Conservation (phyloP, 164 flowering plant species). For the Echeveria elegans region DNA sequence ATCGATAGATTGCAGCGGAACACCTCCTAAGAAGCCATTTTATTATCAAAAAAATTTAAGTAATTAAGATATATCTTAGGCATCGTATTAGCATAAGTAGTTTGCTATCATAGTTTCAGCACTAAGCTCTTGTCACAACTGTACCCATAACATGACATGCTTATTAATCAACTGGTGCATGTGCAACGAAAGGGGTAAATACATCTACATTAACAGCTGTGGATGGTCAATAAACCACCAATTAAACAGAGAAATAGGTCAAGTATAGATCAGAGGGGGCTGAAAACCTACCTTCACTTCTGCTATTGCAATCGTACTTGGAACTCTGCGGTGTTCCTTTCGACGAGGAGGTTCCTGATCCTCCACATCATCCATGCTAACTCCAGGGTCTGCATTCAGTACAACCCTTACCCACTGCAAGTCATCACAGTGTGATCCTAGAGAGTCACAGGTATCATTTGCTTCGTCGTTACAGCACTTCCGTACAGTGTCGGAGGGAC, state of each 20-base stretch:
- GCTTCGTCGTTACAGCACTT: slow-evolving; percentile 10
- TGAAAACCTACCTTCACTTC: slow-evolving; percentile 79
- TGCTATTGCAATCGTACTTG: slow-evolving; percentile 93
- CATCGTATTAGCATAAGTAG: too few relatives aligned
- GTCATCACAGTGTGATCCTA: slow-evolving; percentile 23
- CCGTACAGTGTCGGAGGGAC: slow-evolving; percentile 7
- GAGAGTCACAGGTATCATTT: slow-evolving; percentile 5
- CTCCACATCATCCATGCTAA: slow-evolving; percentile 79
- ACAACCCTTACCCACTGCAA: slow-evolving; percentile 77
- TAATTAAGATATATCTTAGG: slow-evolving; percentile 1
- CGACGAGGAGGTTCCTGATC: slow-evolving; percentile 58
- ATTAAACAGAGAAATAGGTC: neutral
- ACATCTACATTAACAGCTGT: neutral
- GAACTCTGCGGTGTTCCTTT: slow-evolving; percentile 96
- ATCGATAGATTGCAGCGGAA: neutral
- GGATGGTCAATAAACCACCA: neutral
- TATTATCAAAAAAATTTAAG: neutral
- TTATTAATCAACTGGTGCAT: neutral
- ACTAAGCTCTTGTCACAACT: neutral
- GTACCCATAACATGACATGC: neutral
- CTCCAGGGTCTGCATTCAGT: slow-evolving; percentile 83
- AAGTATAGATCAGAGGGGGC: neutral
- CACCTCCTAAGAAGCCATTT: neutral
- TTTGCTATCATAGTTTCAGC: too few relatives aligned
- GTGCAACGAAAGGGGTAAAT: neutral